A percentile compares a stretch with the other conserved stretches of the same genome.
Conservation (phyloP, 1,284 basidiomycete genomes). For the Trichosporon faecale region DNA sequence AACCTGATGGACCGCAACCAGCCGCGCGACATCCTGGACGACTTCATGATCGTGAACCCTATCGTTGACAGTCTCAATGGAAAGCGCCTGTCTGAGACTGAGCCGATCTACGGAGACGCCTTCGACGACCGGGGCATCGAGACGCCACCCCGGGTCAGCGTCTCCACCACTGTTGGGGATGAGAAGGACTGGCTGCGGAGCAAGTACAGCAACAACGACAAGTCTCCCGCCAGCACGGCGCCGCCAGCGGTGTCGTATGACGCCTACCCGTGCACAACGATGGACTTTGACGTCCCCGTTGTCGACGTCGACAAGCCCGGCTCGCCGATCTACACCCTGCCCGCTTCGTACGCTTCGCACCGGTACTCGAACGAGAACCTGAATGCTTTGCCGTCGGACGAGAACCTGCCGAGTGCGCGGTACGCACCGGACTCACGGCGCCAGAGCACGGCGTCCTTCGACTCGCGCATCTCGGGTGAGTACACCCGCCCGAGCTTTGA, state of each 20-base stretch:
- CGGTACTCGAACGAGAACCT: conserved; percentile 6
- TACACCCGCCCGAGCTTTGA: conserved; percentile 1
- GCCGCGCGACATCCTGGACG: background rate
- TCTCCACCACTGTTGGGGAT: background rate
- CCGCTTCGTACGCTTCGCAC: background rate
- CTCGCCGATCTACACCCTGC: conserved; percentile 6
- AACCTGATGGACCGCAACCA: conserved; percentile 8
- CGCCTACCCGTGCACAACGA: background rate
- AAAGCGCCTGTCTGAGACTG: conserved; percentile 1
- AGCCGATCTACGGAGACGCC: background rate
- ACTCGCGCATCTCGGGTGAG: conserved; percentile 1
- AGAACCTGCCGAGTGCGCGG: background rate
- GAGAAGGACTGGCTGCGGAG: conserved; percentile 7
- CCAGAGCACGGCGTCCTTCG: background rate
- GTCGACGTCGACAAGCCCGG: background rate
- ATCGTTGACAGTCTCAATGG: background rate
- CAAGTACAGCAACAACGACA: conserved; percentile 8
- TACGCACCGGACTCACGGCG: background rate
- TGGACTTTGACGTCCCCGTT: conserved; percentile 6
- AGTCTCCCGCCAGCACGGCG: background rate
- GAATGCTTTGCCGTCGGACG: background rate
- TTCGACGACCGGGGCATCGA: conserved; percentile 1
- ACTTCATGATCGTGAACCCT: conserved; percentile 3
- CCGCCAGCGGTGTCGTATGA: background rate
- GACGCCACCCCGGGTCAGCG: background rate